Evolutionary conservation across 495 filamentous ascomycete genomes (phyloP), one percentile per base, ranked within the genome.

Genomic region (Chaetomium fimeti): DNA sequence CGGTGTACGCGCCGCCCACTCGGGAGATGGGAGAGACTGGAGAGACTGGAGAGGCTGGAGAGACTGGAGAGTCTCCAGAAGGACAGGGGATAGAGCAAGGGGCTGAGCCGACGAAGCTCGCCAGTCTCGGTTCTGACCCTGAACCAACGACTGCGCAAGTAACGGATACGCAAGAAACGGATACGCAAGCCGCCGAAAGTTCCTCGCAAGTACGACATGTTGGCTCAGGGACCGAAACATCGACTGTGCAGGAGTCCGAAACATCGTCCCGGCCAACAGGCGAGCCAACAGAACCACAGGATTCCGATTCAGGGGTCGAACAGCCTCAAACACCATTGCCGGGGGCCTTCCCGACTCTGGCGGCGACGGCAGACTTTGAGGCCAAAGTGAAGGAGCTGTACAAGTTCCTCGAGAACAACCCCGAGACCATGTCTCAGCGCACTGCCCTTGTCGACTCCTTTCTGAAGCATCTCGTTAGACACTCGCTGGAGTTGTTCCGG

Each of bases 401-500:
- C 57, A 24, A 27, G 5, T 57, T 20, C 11, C 25, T 53, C 32
- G 45, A 43, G 47, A 43, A 24, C 24, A 38, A 53, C 36, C 36
- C 56, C 15, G 54, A 48, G 13, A 43, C 5, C 3, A 3, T 25
- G 22, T 20, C 27, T n/a, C 24, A 60, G 52, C 54, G 52, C 7
- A 43, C 61, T 56, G 45, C 48, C 18, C 55, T 58, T 9, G 48
- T 66, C 25, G 47, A 62, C 12, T 36, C 29, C 13, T 63, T 73
- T 22, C 43, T 75, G 38, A 60, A n/a, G 32, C 45, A 63, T 20
- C 5, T 75, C 18, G 61, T 68, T 1, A 58, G 22, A 18, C 58
- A 60, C 16, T 70, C 71, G 8, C 16, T 73, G 60, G 22, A 52
- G 8, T 51, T 63, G 7, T 70, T 73, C 25, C 49, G 45, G n/a